These are phyloP conservation scores for Hypoxylon perforatum DNA, from an alignment of 495 filamentous ascomycete genomes.

Conservation along the genomic window DNA sequence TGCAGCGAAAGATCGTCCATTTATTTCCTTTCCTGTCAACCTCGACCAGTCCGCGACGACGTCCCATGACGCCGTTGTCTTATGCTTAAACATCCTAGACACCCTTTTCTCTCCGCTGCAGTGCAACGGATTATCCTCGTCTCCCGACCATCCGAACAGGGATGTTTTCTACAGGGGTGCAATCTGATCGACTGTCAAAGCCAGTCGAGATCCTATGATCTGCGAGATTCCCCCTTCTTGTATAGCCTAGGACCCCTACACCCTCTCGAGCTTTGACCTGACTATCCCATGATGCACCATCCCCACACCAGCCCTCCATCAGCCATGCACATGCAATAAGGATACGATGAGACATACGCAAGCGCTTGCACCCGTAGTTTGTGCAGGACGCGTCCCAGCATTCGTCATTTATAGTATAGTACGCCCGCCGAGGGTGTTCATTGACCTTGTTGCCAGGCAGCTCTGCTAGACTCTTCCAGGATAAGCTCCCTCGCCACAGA, in stretches of 20 bases:
- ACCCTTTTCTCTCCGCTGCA: constrained; percentile 46
- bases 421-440: constrained; percentile 17
- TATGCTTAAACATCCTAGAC: constrained; percentile 45
- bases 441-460: not conserved
- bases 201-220: constrained; percentile 44
- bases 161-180: constrained; percentile 33
- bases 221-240: constrained; percentile 38
- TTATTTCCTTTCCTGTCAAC: constrained; percentile 28
- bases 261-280: constrained; percentile 32
- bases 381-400: constrained; percentile 36
- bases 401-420: constrained; percentile 23
- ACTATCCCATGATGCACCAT: constrained; percentile 40
- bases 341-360: constrained; percentile 45
- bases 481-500: constrained; percentile 18
- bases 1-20: constrained; percentile 37
- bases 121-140: constrained; percentile 41
- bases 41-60: constrained; percentile 27
- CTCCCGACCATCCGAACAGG: constrained; percentile 44
- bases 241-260: constrained; percentile 36
- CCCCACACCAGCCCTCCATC: constrained; percentile 44
- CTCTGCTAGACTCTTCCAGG: constrained; percentile 1
- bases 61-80: constrained; percentile 45
- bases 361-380: constrained; percentile 37
- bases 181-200: constrained; percentile 43
- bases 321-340: constrained; percentile 40